phyloP scores from a whole-genome alignment of 2,329 filamentous ascomycete genomes.

The Tricladium varicosporioides region DNA sequence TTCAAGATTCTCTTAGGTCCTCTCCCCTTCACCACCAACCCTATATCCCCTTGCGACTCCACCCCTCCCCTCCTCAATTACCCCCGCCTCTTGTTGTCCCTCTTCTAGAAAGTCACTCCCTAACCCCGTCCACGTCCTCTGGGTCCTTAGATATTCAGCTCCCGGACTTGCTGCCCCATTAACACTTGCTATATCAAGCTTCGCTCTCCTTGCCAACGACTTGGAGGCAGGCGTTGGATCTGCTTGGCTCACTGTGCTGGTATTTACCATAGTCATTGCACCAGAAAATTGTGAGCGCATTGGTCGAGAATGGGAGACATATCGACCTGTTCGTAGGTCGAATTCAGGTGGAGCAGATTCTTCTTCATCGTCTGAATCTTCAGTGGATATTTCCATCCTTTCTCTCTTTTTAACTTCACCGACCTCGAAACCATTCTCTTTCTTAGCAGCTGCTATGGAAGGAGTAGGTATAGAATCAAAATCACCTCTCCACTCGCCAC shows the following conservation, averaged over 20 bases:
- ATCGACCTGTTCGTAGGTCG: constrained; percentile 82
- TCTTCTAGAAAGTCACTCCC: constrained; percentile 79
- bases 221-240: constrained; percentile 33
- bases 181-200: constrained; percentile 74
- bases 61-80: constrained; percentile 80
- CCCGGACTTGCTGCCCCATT: constrained; percentile 88
- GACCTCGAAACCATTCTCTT: constrained; percentile 19
- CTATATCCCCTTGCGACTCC: constrained; percentile 88
- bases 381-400: constrained; percentile 11
- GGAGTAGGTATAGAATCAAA: constrained; percentile 64
- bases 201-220: constrained; percentile 61
- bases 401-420: constrained; percentile 9
- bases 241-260: background rate
- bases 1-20: constrained; percentile 14
- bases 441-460: constrained; percentile 15
- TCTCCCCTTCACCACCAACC: constrained; percentile 57
- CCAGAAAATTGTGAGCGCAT: constrained; percentile 47
- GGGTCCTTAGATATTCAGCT: constrained; percentile 78
- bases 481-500: constrained; percentile 72
- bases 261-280: background rate
- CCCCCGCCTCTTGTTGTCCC: constrained; percentile 59
- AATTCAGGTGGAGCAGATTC: constrained; percentile 86
- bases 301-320: constrained; percentile 75
- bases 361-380: constrained; percentile 45
- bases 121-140: constrained; percentile 87